These are phyloP conservation scores for Nymphaea colorata DNA, from an alignment of 164 flowering plant species.

Conservation along the genomic window DNA sequence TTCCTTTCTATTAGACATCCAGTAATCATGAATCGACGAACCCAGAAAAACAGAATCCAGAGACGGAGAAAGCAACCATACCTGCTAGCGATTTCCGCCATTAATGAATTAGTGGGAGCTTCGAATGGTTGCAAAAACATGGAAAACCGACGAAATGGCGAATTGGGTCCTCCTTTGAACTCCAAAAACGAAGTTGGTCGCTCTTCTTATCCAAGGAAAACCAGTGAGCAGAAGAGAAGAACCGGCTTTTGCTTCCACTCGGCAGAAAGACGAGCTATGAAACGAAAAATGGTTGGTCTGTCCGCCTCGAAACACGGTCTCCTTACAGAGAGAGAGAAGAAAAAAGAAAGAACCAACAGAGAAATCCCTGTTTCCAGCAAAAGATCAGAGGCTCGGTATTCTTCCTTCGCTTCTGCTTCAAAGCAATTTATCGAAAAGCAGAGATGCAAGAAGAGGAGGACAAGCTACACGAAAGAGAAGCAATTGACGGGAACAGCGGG, in stretches of 20 bases:
- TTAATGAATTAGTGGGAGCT: conserved; percentile 1
- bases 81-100: conserved; percentile 7
- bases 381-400: no score
- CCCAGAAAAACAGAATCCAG: no score
- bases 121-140: conserved; percentile 5
- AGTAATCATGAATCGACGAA: not conserved
- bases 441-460: no score
- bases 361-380: no score
- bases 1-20: not conserved
- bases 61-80: not conserved
- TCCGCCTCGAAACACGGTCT: no score
- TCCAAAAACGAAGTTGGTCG: not conserved
- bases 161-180: not conserved
- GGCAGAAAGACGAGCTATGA: no score
- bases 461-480: no score
- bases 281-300: no score
- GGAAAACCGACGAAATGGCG: not conserved
- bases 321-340: no score
- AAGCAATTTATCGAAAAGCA: no score
- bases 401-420: not conserved
- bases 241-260: not conserved
- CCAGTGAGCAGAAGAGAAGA: not conserved
- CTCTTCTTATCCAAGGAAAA: not conserved
- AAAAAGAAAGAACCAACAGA: no score
- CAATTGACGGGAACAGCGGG: no score